These are phyloP conservation scores for Lavandula angustifolia DNA, from an alignment of 257 asterid genomes.

Conservation along the genomic window DNA sequence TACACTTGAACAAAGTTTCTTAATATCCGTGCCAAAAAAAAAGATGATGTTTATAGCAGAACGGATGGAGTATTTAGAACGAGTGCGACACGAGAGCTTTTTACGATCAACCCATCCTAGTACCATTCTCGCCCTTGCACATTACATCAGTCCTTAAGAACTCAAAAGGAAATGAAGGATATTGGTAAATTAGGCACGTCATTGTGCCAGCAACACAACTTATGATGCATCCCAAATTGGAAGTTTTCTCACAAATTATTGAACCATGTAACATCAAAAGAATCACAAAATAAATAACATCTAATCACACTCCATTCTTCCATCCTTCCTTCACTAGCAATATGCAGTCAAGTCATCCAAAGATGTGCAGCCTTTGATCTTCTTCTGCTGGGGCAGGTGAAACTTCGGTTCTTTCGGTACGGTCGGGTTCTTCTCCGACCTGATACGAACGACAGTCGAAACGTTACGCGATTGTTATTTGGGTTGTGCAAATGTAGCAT, in stretches of 20 bases:
- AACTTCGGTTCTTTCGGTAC: conserved; percentile 77
- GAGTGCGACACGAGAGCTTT: too few relatives aligned
- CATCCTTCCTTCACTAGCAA: conserved; percentile 26
- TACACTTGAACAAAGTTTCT: too few relatives aligned
- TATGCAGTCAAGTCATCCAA: conserved; percentile 41
- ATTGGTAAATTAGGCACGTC: too few relatives aligned
- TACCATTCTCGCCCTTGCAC: too few relatives aligned
- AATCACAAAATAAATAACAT: conserved; percentile 20
- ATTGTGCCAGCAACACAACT: too few relatives aligned
- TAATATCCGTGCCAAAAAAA: too few relatives aligned
- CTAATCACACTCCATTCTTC: not conserved
- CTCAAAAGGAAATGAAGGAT: too few relatives aligned
- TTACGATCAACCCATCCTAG: too few relatives aligned
- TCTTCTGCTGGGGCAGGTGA: conserved; percentile 63
- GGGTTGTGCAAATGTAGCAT: not conserved
- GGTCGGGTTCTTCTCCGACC: conserved; percentile 64
- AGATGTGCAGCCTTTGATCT: conserved; percentile 56
- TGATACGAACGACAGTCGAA: conserved; percentile 7
- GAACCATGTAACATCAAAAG: conserved; percentile 39
- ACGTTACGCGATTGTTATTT: conserved; percentile 8
- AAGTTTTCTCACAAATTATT: not conserved
- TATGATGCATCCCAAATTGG: too few relatives aligned
- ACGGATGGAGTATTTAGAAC: too few relatives aligned
- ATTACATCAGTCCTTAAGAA: too few relatives aligned
- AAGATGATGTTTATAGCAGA: too few relatives aligned